Conservation (phyloP, 306 rosid genomes). For the Fragaria vesca region DNA sequence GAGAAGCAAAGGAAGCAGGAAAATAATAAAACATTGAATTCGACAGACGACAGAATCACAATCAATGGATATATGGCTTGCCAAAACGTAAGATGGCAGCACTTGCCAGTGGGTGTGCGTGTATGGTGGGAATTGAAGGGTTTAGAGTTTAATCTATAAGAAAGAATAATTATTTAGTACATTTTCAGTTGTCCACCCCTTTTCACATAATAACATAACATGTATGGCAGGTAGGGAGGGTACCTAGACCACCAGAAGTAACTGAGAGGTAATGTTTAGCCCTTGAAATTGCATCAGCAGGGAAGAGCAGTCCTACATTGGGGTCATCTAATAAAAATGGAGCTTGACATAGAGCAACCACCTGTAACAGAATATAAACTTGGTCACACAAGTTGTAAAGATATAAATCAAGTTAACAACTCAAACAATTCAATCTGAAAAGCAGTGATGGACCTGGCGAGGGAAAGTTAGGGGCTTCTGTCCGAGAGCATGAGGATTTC, state of each 20-base stretch:
- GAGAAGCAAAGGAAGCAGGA: background rate
- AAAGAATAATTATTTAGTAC: background rate
- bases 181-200: constrained; percentile 1
- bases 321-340: constrained; percentile 96
- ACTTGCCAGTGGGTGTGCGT: background rate
- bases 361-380: constrained; percentile 46
- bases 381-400: constrained; percentile 24
- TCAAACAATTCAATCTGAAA: constrained; percentile 11
- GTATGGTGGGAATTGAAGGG: background rate
- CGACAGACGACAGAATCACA: background rate
- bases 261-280: constrained; percentile 82
- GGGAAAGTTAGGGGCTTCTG: constrained; percentile 97
- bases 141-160: background rate
- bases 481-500: constrained; percentile 98
- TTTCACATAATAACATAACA: constrained; percentile 8
- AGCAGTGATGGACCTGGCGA: constrained; percentile 74
- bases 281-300: constrained; percentile 97
- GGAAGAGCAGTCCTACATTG: constrained; percentile 85
- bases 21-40: background rate
- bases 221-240: constrained; percentile 12
- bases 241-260: constrained; percentile 96
- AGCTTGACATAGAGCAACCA: constrained; percentile 98
- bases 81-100: constrained; percentile 9
- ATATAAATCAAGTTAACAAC: constrained; percentile 2
- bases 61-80: background rate